These are phyloP conservation scores for Daucus carota DNA, from an alignment of 129 eudicot genomes.

Conservation along the genomic window DH1_v3.0 NC_030381.2:50852501-50853000, in stretches of 20 bases:
- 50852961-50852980: constrained; percentile 81
- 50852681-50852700: constrained; percentile 81
- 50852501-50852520: constrained; percentile 69
- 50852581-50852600: constrained; percentile 89
- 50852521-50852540: constrained; percentile 45
- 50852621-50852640: constrained; percentile 80
- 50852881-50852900: constrained; percentile 73
- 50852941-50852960: constrained; percentile 91
- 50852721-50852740: constrained; percentile 83
- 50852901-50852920: constrained; percentile 80
- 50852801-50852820: constrained; percentile 84
- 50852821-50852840: constrained; percentile 85
- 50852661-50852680: constrained; percentile 96
- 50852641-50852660: constrained; percentile 89
- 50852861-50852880: constrained; percentile 69
- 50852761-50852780: constrained; percentile 72
- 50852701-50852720: constrained; percentile 89
- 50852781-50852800: constrained; percentile 98
- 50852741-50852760: constrained; percentile 70
- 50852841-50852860: constrained; percentile 86
- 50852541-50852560: constrained; percentile 68
- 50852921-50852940: constrained; percentile 79
- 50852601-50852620: constrained; percentile 96
- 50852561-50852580: constrained; percentile 84
- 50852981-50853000: constrained; percentile 88